Evolutionary conservation across 192 early-diverging fungal genomes (phyloP), one percentile per base, ranked within the genome.

Genomic region (Pilaira anomala): DNA sequence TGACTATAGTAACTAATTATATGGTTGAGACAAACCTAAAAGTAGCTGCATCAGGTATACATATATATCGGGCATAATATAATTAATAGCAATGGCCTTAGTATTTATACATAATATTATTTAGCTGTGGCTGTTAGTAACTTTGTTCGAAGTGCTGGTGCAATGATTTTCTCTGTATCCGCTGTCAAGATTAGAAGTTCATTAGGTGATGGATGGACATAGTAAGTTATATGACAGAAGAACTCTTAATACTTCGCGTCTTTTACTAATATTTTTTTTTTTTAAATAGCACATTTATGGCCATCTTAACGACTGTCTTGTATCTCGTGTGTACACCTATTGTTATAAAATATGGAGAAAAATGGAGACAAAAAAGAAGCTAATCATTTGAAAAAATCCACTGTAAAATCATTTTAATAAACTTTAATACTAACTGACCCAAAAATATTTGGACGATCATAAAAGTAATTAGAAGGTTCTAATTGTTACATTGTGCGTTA

Each of bases 191-290:
- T 67, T 16, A 36, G 58, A 41, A 25, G 40, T 13, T 22, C 40
- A 12, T 19, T 67, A n/a, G 66, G 66, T 16, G 57, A 67, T 48
- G 66, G 57, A 7, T 60, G 55, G 55, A 60, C 66, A 40, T 67
- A 53, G 66, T 67, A 67, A 67, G 66, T 63, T 19, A 41, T 33
- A 26, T 25, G 19, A 29, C 30, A 55, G 24, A 22, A n/a, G 22
- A 14, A 12, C 21, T 48, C 26, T 29, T 19, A 18, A n/a, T 18
- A 13, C 52, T 16, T 25, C 16, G 22, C 33, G 33, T 16, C 1
- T 40, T 22, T 30, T 5, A 19, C 21, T 25, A 52, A 46, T 18
- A 24, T 18, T 26, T 1, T 51, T 2, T 40, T 46, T 41, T 36
- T 53, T 55, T 18, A 25, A 19, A 18, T 44, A 63, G 62, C 26